Percentiles rank a stretch among this genome's conserved stretches.
These are phyloP conservation scores for Aspergillus sclerotialis DNA, from an alignment of 2,329 filamentous ascomycete species.

Conservation along the genomic window DNA sequence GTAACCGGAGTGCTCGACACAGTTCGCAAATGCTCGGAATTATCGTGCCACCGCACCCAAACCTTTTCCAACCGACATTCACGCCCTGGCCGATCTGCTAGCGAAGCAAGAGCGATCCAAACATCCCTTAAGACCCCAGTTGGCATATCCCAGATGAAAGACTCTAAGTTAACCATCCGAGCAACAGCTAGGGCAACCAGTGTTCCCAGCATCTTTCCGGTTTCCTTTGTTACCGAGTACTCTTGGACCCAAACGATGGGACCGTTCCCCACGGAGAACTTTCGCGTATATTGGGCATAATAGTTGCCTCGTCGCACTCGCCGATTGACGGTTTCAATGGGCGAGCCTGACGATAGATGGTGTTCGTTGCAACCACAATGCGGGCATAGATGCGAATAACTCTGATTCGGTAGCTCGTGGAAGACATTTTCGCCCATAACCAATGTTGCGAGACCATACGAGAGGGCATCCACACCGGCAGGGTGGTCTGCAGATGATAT, in stretches of 20 bases:
- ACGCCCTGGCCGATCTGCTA: slow-evolving; percentile 56
- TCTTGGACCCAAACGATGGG: slow-evolving; percentile 71
- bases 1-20: slow-evolving; percentile 8
- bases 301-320: slow-evolving; percentile 57
- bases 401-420: slow-evolving; percentile 34
- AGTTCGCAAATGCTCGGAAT: slow-evolving; percentile 41
- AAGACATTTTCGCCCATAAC: slow-evolving; percentile 65
- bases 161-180: slow-evolving; percentile 74
- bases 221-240: slow-evolving; percentile 74
- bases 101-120: slow-evolving; percentile 68
- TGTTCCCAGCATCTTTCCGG: slow-evolving; percentile 82
- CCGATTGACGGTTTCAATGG: slow-evolving; percentile 2
- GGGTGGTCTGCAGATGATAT: slow-evolving; percentile 57
- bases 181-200: slow-evolving; percentile 71
- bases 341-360: slow-evolving; percentile 8
- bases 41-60: slow-evolving; percentile 81
- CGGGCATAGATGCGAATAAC: slow-evolving; percentile 25
- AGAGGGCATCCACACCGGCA: slow-evolving; percentile 72
- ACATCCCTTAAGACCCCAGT: slow-evolving; percentile 75
- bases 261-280: slow-evolving; percentile 80
- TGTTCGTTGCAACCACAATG: slow-evolving; percentile 23
- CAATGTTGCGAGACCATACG: slow-evolving; percentile 72
- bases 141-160: slow-evolving; percentile 84
- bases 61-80: slow-evolving; percentile 64
- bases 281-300: slow-evolving; percentile 71